Evolutionary conservation across 1,139 yeast genomes (phyloP).

Genomic region (Entelexis paramagnoliae): DNA sequence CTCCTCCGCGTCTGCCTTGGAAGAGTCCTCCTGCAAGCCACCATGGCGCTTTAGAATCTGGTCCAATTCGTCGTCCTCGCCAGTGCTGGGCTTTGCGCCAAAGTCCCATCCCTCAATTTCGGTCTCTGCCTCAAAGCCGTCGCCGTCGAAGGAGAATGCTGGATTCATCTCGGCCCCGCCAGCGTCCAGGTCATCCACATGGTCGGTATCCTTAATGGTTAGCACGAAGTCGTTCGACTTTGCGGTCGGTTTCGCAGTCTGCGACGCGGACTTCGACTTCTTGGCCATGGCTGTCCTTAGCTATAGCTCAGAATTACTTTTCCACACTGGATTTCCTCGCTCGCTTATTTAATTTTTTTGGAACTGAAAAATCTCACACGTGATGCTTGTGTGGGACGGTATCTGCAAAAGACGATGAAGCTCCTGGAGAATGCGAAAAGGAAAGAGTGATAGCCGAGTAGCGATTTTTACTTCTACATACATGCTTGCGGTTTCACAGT

Average conservation of each 20-base stretch:
- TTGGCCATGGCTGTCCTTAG: not conserved
- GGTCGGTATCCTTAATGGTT: conserved; percentile 68
- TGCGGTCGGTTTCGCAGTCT: not conserved
- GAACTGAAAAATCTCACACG: not conserved
- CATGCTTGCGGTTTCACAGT: too few relatives aligned
- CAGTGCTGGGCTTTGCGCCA: conserved; percentile 32
- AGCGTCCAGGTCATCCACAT: conserved; percentile 48
- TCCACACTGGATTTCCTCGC: not conserved
- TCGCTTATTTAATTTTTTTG: conserved; percentile 4
- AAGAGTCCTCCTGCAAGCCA: conserved; percentile 32
- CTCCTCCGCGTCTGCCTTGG: conserved; percentile 17
- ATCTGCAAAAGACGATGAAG: too few relatives aligned
- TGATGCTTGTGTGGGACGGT: not conserved
- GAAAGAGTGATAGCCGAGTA: too few relatives aligned
- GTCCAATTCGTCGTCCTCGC: conserved; percentile 67
- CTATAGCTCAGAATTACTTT: not conserved
- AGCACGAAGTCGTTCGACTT: conserved; percentile 41
- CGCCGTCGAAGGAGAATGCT: conserved; percentile 57
- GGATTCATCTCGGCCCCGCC: conserved; percentile 39
- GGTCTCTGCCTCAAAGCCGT: conserved; percentile 25
- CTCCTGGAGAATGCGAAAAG: too few relatives aligned
- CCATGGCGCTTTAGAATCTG: conserved; percentile 59
- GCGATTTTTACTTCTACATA: too few relatives aligned
- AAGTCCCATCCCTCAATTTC: conserved; percentile 73
- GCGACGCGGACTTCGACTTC: not conserved